Evolutionary conservation across 1,284 basidiomycete genomes (phyloP).

Genomic region (Fistulinella cinereoalba): DNA sequence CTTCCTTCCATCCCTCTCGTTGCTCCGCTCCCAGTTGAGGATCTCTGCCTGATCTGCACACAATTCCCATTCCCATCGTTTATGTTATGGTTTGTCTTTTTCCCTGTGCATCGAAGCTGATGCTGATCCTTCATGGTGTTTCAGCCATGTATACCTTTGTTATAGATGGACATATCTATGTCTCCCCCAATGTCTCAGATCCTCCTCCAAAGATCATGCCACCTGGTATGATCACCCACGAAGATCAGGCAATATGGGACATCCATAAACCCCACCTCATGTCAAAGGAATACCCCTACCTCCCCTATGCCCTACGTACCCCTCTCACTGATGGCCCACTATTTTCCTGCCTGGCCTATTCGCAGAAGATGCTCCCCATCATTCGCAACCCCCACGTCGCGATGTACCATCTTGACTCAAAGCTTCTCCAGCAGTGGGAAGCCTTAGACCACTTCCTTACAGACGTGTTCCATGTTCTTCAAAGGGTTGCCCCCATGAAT

Average conservation of each 20-base stretch:
- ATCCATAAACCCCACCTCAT: slow-evolving; percentile 1
- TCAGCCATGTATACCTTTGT: too few relatives aligned
- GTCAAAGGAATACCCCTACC: slow-evolving; percentile 2
- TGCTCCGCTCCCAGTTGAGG: too few relatives aligned
- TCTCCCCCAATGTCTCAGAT: slow-evolving; percentile 2
- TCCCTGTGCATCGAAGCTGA: background rate
- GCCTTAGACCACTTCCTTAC: slow-evolving; percentile 2
- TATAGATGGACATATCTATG: background rate
- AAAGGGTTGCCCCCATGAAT: background rate
- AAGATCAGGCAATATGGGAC: background rate
- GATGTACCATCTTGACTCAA: slow-evolving; percentile 1
- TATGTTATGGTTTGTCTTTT: background rate
- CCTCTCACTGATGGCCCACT: background rate
- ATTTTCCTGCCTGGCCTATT: slow-evolving; percentile 9
- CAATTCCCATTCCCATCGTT: background rate
- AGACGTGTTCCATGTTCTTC: background rate
- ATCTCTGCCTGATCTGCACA: too few relatives aligned
- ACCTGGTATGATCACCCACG: background rate
- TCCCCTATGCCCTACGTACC: background rate
- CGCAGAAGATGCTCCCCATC: background rate
- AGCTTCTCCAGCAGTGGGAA: slow-evolving; percentile 1
- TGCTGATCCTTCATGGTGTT: background rate
- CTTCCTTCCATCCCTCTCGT: too few relatives aligned
- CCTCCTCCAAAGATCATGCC: background rate
- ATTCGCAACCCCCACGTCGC: background rate